Evolutionary conservation across 805 yeast species (phyloP).

Genomic region (Candida fluviatilis): DNA sequence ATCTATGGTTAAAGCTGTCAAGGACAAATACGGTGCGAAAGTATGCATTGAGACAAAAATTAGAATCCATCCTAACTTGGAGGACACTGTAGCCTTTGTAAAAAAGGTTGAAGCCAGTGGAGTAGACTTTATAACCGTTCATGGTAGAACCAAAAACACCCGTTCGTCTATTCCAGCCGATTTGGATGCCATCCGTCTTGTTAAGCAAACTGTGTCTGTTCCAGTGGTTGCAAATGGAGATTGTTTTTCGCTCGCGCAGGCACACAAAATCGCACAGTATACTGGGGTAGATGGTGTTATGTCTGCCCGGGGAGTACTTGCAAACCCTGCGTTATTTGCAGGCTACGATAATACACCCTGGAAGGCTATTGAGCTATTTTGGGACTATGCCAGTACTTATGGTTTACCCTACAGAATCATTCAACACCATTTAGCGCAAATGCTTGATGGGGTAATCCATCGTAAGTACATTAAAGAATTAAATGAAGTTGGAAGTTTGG

Average conservation of each 20-base stretch:
- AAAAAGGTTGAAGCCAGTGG: conserved; percentile 77
- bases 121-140: conserved; percentile 90
- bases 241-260: conserved; percentile 67
- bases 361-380: conserved; percentile 81
- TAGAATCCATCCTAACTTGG: conserved; percentile 73
- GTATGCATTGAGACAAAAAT: conserved; percentile 90
- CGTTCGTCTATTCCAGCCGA: conserved; percentile 82
- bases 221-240: conserved; percentile 99
- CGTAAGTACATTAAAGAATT: conserved; percentile 42
- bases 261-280: conserved; percentile 50
- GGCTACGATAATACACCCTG: conserved; percentile 78
- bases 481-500: conserved; percentile 55
- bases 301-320: conserved; percentile 87
- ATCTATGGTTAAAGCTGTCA: conserved; percentile 79
- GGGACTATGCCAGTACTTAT: conserved; percentile 72
- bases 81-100: conserved; percentile 72
- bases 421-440: conserved; percentile 86
- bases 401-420: conserved; percentile 82
- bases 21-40: conserved; percentile 62
- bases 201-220: conserved; percentile 51
- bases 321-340: conserved; percentile 84
- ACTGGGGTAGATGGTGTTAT: conserved; percentile 91
- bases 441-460: conserved; percentile 58
- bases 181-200: conserved; percentile 69
- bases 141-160: conserved; percentile 84